Evolutionary conservation across 371 early-diverging fungal genomes (phyloP), one percentile per base, ranked within the genome.

Genomic region (Lichtheimia ornata): DNA sequence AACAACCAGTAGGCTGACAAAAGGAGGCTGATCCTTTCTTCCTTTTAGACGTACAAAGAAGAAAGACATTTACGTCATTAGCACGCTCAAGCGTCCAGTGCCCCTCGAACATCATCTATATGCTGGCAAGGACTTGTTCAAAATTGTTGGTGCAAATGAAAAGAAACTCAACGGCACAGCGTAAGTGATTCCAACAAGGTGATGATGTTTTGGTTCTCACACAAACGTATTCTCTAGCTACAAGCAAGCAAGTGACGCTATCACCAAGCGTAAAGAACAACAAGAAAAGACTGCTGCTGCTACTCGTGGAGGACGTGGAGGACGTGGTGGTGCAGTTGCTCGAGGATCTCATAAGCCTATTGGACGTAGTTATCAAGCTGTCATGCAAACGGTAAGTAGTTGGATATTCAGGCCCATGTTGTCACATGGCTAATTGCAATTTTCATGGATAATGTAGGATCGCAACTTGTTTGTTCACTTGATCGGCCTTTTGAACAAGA

Each of bases 31-130:
- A 35, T 22, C 27, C 1, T 24, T 44, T 18, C 44, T 27, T 56
- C 22, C 18, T 51, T 50, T 13, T 63, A 90, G 92, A 4, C 91
- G 98, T 43, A 99, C 99, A 7, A 98, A 97, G 75, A 90, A 94
- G 72, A 91, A 93, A 72, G 91, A 96, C 65, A 96, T 99, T 42
- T 98, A 97, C 76, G 98, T 99, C 5, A 99, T 99, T 63, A 94
- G 93, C 58, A 99, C 99, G 5, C 70, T 85, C 3, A 92, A 97
- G 74, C 86, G 99, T 43, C 99, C 99, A 14, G 97, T 99, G 3
- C 99, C 99, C 9, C 80, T 99, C 15, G 99, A 99, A 73, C 98
- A 98, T 77, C 86, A 89, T 68, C 78, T 99, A 25, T 99, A 94
- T 69, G 89, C 90, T 42, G 81, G 84, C 62, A 84, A 91, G 53